Conservation (phyloP, 2,329 filamentous ascomycete genomes). For the Penicillium crustosum region DNA sequence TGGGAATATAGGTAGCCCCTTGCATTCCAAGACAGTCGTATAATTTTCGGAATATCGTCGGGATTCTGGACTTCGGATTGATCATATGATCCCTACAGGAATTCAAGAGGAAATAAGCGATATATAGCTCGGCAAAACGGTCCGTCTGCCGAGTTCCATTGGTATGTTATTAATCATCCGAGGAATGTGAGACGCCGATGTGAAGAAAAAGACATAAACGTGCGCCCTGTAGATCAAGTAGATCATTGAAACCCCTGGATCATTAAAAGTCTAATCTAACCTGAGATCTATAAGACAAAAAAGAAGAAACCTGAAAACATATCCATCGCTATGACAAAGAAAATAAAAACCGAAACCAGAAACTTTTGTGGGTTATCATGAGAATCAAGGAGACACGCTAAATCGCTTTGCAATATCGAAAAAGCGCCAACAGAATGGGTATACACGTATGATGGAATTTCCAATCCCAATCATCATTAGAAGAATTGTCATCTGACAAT, state of each 20-base stretch:
- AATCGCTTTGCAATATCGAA: conserved; percentile 20
- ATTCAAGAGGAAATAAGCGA: not conserved
- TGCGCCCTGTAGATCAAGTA: conserved; percentile 10
- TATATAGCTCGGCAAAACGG: not conserved
- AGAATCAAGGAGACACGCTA: conserved; percentile 16
- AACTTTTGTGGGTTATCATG: conserved; percentile 17
- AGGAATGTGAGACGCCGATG: not conserved
- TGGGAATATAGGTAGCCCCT: not conserved
- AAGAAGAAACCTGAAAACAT: not conserved
- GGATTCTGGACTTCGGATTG: not conserved
- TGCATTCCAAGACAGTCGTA: not conserved
- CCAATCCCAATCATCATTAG: conserved; percentile 7
- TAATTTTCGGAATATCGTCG: not conserved
- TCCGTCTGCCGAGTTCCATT: not conserved
- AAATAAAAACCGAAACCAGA: not conserved
- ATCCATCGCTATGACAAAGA: not conserved
- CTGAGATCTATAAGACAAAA: conserved; percentile 4
- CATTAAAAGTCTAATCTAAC: conserved; percentile 12
- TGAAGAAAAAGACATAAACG: conserved; percentile 4
- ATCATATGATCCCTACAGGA: not conserved
- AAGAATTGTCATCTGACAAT: not conserved
- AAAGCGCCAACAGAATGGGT: conserved; percentile 11
- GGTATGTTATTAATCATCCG: not conserved
- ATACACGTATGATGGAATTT: conserved; percentile 8
- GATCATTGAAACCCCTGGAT: conserved; percentile 1